Evolutionary conservation across 2,329 filamentous ascomycete genomes (phyloP).

Genomic region (Pestalotiopsis fici): DNA sequence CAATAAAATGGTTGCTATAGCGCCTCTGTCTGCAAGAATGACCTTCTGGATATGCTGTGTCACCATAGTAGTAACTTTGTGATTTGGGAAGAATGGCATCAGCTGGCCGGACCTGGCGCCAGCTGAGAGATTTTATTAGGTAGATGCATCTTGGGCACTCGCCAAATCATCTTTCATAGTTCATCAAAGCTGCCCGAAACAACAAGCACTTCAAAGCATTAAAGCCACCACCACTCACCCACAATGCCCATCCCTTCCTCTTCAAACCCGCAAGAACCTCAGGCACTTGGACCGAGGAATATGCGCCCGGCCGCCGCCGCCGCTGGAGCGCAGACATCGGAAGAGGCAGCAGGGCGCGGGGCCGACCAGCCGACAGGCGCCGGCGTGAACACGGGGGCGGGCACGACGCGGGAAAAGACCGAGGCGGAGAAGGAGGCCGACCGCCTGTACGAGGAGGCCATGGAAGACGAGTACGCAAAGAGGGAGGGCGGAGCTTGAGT

Average conservation of each 20-base stretch:
- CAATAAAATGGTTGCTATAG: no score
- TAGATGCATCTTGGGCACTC: no score
- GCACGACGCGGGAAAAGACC: constrained; percentile 47
- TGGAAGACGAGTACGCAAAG: constrained; percentile 59
- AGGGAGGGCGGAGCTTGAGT: constrained; percentile 48
- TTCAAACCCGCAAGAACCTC: background rate
- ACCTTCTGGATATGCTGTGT: no score
- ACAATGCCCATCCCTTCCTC: constrained; percentile 12
- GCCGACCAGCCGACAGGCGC: constrained; percentile 35
- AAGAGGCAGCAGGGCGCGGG: background rate
- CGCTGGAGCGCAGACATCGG: background rate
- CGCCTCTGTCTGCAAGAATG: no score
- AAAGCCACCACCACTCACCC: background rate
- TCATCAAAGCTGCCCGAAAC: no score
- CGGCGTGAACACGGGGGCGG: constrained; percentile 50
- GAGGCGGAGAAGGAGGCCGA: constrained; percentile 51
- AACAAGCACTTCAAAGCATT: no score
- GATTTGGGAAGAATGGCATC: no score
- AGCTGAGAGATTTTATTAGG: no score
- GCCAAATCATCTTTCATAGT: no score
- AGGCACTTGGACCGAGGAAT: background rate
- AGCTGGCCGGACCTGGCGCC: no score
- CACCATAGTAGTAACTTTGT: no score
- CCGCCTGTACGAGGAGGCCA: constrained; percentile 49
- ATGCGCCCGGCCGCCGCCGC: background rate